Evolutionary conservation across 2,329 filamentous ascomycete species (phyloP).

Genomic region (Whalleya microplaca): DNA sequence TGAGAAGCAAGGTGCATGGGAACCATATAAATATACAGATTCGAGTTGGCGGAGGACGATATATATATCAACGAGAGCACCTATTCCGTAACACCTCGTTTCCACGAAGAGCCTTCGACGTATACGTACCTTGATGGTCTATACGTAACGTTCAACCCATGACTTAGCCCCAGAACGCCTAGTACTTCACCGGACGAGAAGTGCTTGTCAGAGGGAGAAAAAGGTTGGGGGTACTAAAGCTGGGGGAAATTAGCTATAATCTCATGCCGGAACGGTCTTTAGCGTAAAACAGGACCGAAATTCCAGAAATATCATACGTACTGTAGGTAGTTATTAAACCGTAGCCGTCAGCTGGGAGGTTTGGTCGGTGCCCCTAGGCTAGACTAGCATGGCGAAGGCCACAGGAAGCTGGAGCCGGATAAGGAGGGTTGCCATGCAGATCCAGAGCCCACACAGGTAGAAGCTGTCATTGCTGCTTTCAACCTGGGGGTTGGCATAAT

Average conservation of each 20-base stretch:
- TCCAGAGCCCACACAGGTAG: background rate
- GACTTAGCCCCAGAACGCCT: background rate
- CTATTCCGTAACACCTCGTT: background rate
- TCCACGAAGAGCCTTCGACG: background rate
- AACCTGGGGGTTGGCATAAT: background rate
- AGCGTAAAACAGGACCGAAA: background rate
- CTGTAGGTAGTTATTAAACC: background rate
- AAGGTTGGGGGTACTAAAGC: background rate
- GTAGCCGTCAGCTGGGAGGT: background rate
- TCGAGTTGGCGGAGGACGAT: background rate
- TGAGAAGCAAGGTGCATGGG: too few relatives aligned
- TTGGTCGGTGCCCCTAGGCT: background rate
- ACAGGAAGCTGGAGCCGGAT: background rate
- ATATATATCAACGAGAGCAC: background rate
- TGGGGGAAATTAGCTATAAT: background rate
- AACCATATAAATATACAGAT: background rate
- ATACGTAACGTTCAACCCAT: background rate
- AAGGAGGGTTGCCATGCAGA: background rate
- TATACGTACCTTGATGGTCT: background rate
- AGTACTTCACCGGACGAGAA: background rate
- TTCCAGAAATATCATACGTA: background rate
- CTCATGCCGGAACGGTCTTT: background rate
- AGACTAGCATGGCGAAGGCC: background rate
- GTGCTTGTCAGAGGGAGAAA: background rate
- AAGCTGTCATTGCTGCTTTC: background rate